Evolutionary conservation across 495 filamentous ascomycete species (phyloP).

Genomic region (Letharia columbiana): DNA sequence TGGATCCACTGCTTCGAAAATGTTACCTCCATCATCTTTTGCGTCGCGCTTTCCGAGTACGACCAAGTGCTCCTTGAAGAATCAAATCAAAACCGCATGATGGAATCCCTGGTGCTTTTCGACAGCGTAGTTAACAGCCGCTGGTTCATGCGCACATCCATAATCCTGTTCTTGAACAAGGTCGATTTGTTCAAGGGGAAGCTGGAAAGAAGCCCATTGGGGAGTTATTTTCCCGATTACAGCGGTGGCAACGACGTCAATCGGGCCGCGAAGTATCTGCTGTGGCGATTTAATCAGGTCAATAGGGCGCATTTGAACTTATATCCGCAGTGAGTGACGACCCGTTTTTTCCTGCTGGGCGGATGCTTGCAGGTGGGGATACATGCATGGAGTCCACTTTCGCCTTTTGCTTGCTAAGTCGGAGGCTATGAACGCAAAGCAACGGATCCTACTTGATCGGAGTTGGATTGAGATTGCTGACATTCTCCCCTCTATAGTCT

Average conservation of each 20-base stretch:
- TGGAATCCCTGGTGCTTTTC: constrained; percentile 95
- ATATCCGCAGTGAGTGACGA: constrained; percentile 80
- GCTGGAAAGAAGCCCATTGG: constrained; percentile 76
- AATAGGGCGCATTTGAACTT: constrained; percentile 93
- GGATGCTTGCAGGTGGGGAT: constrained; percentile 7
- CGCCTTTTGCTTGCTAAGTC: background rate
- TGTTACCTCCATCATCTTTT: constrained; percentile 99
- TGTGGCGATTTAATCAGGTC: constrained; percentile 98
- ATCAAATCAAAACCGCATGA: constrained; percentile 99
- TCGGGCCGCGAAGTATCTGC: constrained; percentile 90
- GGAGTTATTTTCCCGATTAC: constrained; percentile 96
- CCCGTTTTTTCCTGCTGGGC: constrained; percentile 29
- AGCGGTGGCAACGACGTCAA: constrained; percentile 96
- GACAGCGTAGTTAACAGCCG: constrained; percentile 97
- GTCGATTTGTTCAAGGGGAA: constrained; percentile 97
- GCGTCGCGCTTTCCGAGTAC: constrained; percentile 95
- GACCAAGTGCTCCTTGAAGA: constrained; percentile 95
- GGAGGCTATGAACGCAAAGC: background rate
- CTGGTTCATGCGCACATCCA: constrained; percentile 98
- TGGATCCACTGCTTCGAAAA: constrained; percentile 99
- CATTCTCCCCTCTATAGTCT: constrained; percentile 46
- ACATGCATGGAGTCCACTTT: background rate
- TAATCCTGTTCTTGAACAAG: constrained; percentile 97
- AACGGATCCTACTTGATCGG: background rate
- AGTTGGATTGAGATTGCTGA: constrained; percentile 3